Evolutionary conservation across 2,329 filamentous ascomycete genomes (phyloP), one percentile per base, ranked within the genome.

Genomic region (Neoascochyta sp.): DNA sequence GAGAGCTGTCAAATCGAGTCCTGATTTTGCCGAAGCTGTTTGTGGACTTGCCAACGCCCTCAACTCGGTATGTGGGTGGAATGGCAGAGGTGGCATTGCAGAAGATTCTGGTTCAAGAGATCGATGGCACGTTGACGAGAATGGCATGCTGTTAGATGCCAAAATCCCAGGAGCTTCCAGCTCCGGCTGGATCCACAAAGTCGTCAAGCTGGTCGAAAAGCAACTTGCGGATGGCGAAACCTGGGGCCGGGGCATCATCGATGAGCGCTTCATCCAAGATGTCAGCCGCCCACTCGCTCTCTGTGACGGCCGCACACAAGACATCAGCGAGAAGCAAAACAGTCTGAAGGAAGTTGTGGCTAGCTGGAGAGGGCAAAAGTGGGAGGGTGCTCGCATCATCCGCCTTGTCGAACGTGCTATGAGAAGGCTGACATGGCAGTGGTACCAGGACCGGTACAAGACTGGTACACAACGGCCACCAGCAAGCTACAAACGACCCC

Each of bases 31-130:
- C 1, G 92, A 98, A 65, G 92, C 92, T 5, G 90, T 98, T 0
- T 98, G 92, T 61, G 92, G 92, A 6, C 74, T 98, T 29, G 89
- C 88, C 2, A 96, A 94, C 36, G 90, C 92, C 2, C 70, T 98
- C 29, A 96, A 95, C 57, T 96, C 92, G 5, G 89, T 98, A 5
- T 98, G 92, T 58, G 85, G 90, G 53, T 98, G 92, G 92, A 76
- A 78, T 51, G 87, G 87, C 16, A 80, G 92, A 42, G 92, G 92
- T 39, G 92, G 92, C 1, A 82, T 94, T 24, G 72, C 86, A 15
- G 74, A 86, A n/a, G 74, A 81, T 30, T 71, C 70, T 29, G 86
- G 85, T 7, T 78, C 73, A 46, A 80, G 82, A 41, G 92, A 98
- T 60, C 80, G 87, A 22, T 96, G 92, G 86, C 92, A 98, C 60